Evolutionary conservation across 225 moss, liverwort and hornwort genomes (phyloP).

Genomic region (Anthoceros angustus): DNA sequence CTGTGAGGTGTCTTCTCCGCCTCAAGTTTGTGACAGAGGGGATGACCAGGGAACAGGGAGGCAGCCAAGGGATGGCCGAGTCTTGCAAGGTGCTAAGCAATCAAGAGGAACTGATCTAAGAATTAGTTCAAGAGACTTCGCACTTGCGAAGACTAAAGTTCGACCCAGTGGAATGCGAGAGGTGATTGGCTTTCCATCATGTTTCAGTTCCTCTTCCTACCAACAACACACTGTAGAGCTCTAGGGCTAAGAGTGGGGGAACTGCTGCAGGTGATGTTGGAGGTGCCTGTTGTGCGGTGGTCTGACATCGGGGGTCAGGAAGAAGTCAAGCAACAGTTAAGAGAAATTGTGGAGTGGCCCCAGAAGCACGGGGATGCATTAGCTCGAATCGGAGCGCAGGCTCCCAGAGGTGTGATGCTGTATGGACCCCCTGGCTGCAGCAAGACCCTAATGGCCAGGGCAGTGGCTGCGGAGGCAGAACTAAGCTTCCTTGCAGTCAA

Average conservation of each 20-base stretch:
- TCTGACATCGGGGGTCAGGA: slow-evolving; percentile 84
- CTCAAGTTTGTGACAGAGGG: background rate
- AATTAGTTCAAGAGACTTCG: slow-evolving; percentile 48
- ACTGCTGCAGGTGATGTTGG: slow-evolving; percentile 59
- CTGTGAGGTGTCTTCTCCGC: background rate
- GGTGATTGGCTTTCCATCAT: slow-evolving; percentile 24
- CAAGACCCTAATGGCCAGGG: slow-evolving; percentile 91
- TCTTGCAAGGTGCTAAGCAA: background rate
- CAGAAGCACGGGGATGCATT: slow-evolving; percentile 64
- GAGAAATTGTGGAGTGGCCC: slow-evolving; percentile 92
- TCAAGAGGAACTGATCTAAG: slow-evolving; percentile 16
- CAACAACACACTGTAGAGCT: too few species aligned
- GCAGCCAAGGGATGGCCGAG: background rate
- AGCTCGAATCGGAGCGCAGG: slow-evolving; percentile 51
- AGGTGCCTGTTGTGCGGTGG: slow-evolving; percentile 91
- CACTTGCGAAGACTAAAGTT: slow-evolving; percentile 82
- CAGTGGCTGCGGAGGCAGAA: slow-evolving; percentile 85
- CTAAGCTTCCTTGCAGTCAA: slow-evolving; percentile 84
- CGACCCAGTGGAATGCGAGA: slow-evolving; percentile 99
- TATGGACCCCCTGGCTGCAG: slow-evolving; percentile 96
- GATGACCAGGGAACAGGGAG: background rate
- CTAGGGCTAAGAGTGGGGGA: background rate
- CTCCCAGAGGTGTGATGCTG: slow-evolving; percentile 72
- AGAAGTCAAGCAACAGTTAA: slow-evolving; percentile 75
- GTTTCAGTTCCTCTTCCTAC: background rate